Base-by-base conservation (phyloP, 257 asterid genomes). In the Coffea canephora region DNA sequence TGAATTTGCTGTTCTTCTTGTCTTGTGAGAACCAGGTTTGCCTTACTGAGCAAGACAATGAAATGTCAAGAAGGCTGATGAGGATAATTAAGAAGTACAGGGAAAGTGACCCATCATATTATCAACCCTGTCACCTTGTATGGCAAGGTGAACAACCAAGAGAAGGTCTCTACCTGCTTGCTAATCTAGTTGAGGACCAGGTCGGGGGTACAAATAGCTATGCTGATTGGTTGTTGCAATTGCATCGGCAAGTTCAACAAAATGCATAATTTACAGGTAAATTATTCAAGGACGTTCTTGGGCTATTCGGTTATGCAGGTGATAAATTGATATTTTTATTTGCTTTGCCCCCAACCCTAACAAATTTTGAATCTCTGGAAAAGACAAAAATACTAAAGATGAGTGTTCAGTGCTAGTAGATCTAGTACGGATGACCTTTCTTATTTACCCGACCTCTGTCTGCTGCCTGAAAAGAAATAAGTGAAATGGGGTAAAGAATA, bases 101-200 rank as follows among this genome's bases (percentile, higher is more conserved):
- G 84, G 90, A 88, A 87, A 88, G 87, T 48, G 96, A 93, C 80
- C 95, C 86, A 0, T 89, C 97, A 10, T 90, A 90, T 84, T 93
- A 75, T 86, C 97, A 93, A 86, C 86, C 89, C 25, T 86, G 92
- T 79, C 94, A 90, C 86, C 90, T 91, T 39, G 94, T 95, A 90
- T 90, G 96, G 87, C 98, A 95, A 90, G 97, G 97, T 23, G 98
- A 95, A 84, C 96, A 91, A 76, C 98, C 98, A 0, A 91, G 98
- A 82, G 98, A 95, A 93, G 93, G 94, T 57, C 91, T 87, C 86
- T 84, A 90, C 83, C 84, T 92, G 57, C 97, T 93, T 78, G 77
- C 91, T 27, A 90, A 91, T 86, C 89, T 95, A 23, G 91, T 93
- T 18, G 98, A 95, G 89, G 98, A 95, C 87, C 92, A 88, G 80